A percentile compares a stretch with the other conserved stretches of the same genome.
These are phyloP conservation scores for Lepidium sativum DNA, from an alignment of 345 rosid genomes.

Conservation along the genomic window DNA sequence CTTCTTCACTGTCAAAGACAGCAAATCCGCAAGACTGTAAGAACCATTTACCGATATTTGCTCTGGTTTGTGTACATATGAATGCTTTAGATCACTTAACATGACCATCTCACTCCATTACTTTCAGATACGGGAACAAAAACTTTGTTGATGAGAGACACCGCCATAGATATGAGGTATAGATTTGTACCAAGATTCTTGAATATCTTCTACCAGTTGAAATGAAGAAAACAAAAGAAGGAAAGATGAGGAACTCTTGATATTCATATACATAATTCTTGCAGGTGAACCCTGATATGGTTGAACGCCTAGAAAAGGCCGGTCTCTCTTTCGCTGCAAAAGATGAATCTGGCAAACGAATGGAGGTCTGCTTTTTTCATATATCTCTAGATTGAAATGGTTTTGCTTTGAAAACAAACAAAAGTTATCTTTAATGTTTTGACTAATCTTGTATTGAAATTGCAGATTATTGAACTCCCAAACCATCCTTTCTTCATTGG, in stretches of 20 bases:
- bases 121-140: conserved; percentile 59
- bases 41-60: conserved; percentile 16
- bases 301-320: conserved; percentile 54
- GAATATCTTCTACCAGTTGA: background rate
- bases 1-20: conserved; percentile 49
- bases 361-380: conserved; percentile 69
- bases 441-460: background rate
- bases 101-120: background rate
- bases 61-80: background rate
- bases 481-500: conserved; percentile 69
- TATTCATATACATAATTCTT: background rate
- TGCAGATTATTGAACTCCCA: conserved; percentile 58
- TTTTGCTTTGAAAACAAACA: no score
- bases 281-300: conserved; percentile 90
- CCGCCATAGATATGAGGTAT: conserved; percentile 96
- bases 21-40: conserved; percentile 76
- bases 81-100: background rate
- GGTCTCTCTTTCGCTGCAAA: conserved; percentile 87
- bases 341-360: conserved; percentile 80
- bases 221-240: background rate
- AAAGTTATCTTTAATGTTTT: no score
- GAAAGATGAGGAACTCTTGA: background rate
- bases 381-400: background rate
- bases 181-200: background rate
- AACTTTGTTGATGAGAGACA: conserved; percentile 77